phyloP scores from a whole-genome alignment of 768 basidiomycete species.

The Russula vinacea region DNA sequence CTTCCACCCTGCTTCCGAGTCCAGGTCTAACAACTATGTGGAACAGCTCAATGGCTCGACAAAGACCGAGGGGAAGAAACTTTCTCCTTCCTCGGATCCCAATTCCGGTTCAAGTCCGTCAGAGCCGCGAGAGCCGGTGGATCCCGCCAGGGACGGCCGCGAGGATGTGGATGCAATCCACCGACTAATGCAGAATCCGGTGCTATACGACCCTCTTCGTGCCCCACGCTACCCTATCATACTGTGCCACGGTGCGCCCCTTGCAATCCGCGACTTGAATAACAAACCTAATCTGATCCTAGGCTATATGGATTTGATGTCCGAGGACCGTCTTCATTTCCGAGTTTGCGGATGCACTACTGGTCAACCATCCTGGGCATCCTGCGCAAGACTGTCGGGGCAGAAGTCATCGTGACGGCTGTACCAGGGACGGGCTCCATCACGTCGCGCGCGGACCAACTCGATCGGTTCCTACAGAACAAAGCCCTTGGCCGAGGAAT shows the following conservation, averaged over 20 bases:
- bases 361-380: slow-evolving; percentile 88
- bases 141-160: slow-evolving; percentile 7
- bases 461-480: slow-evolving; percentile 67
- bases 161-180: slow-evolving; percentile 52
- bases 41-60: not conserved
- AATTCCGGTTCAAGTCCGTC: not conserved
- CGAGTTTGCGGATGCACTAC: slow-evolving; percentile 79
- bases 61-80: not conserved
- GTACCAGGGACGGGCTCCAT: slow-evolving; percentile 95
- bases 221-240: slow-evolving; percentile 87
- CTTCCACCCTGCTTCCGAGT: not conserved
- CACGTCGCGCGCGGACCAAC: slow-evolving; percentile 66
- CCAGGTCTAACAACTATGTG: not conserved
- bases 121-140: not conserved
- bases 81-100: not conserved
- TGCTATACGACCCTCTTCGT: slow-evolving; percentile 72
- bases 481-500: slow-evolving; percentile 72
- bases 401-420: slow-evolving; percentile 92
- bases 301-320: slow-evolving; percentile 97
- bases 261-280: not conserved
- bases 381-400: slow-evolving; percentile 75
- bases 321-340: slow-evolving; percentile 64
- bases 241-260: slow-evolving; percentile 79
- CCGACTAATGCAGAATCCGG: slow-evolving; percentile 69
- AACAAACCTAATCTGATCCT: not conserved